phyloP scores from a whole-genome alignment of 306 rosid species.

The Trifolium repens region DNA sequence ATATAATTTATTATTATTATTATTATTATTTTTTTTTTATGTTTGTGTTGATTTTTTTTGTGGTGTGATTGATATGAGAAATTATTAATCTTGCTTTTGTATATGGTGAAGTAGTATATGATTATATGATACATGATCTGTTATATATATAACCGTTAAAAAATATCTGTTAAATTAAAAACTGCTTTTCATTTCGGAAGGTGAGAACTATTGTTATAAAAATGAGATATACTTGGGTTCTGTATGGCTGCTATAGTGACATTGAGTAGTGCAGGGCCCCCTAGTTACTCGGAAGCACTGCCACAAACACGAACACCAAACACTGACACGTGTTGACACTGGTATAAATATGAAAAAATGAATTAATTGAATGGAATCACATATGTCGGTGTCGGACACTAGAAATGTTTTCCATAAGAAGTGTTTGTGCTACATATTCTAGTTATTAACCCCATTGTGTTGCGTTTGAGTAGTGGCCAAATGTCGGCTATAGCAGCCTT shows the following conservation, averaged over 20 bases:
- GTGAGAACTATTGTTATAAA: background rate
- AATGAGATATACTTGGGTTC: background rate
- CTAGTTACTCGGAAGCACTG: too few species aligned
- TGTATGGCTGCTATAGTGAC: background rate
- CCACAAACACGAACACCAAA: too few species aligned
- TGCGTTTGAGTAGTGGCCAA: background rate
- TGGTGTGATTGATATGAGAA: background rate
- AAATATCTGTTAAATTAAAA: background rate
- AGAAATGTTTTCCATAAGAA: too few species aligned
- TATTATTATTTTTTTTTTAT: too few species aligned
- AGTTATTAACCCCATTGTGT: background rate
- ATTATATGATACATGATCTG: constrained; percentile 15
- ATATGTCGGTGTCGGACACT: too few species aligned
- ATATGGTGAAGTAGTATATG: constrained; percentile 10
- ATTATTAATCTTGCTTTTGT: constrained; percentile 11
- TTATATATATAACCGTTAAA: background rate
- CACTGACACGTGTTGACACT: too few species aligned
- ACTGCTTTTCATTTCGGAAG: too few species aligned
- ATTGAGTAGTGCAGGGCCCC: background rate
- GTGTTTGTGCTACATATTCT: too few species aligned
- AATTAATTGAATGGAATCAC: too few species aligned
- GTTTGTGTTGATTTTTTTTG: background rate
- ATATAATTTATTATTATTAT: background rate
- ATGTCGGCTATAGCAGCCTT: background rate
- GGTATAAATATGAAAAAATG: too few species aligned